Base-by-base conservation (phyloP, 2,329 filamentous ascomycete genomes). In the Cryphonectria carpinicola region DNA sequence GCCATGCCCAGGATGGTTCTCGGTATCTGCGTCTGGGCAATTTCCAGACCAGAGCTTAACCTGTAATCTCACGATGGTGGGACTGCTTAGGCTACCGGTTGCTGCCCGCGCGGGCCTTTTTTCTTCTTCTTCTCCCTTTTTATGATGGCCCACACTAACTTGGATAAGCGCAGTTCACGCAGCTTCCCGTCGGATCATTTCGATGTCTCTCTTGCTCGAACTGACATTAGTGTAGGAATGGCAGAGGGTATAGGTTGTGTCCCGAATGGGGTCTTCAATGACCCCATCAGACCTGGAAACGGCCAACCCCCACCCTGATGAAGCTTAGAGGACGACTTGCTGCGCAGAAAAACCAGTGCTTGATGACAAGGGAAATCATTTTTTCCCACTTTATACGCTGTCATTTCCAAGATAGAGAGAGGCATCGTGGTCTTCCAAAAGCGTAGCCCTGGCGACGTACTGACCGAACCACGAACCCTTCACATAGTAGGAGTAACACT, bases 131-230 rank as follows among this genome's bases (percentile, higher is more conserved):
- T 66, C 25, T 4, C 0, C 4, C 7, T 49, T 43, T 67, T 32
- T 66, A 66, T 63, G 58, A 71, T 64, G 68, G 62, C 62, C 68
- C 69, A 71, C 62, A 66, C 54, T 70, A 58, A 63, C 70, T 43
- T 74, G 71, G 71, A 71, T 70, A 73, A 73, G 74, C 73, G 75
- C 71, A 76, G 69, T 67, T 72, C 69, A 68, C 63, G 67, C 60
- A 67, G 61, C 68, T 69, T 69, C 58, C 71, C 60, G 49, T 65
- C 56, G 60, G 32, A 49, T 46, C 25, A 66, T 67, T 56, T 61
- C 37, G 28, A 60, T 63, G 43, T 58, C 41, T 41, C 41, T 41
- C 64, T 39, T 49, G 64, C 32, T 56, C 32, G 35, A 61, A 66
- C 46, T 62, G 39, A 32, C 43, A 54, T 52, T 52, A 66, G 64